These are phyloP conservation scores for Myriosclerotinia curreyana DNA, from an alignment of 2,329 filamentous ascomycete genomes.

Conservation along the genomic window DNA sequence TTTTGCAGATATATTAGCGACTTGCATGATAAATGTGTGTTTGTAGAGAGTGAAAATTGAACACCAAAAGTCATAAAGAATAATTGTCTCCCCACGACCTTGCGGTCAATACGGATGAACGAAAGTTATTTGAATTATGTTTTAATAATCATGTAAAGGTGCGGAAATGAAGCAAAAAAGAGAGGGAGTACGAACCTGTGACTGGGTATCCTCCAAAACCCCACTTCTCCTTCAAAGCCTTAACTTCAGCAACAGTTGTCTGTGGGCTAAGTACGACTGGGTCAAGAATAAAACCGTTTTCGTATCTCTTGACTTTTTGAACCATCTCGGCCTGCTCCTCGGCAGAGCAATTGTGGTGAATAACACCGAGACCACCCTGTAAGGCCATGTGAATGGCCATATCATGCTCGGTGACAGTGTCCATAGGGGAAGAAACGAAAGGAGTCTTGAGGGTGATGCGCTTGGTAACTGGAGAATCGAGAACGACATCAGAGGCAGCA, in stretches of 20 bases:
- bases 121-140: constrained; percentile 92
- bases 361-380: constrained; percentile 85
- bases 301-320: constrained; percentile 96
- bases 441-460: constrained; percentile 94
- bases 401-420: constrained; percentile 98
- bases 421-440: constrained; percentile 97
- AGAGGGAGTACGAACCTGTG: constrained; percentile 69
- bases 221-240: constrained; percentile 93
- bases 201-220: constrained; percentile 98
- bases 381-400: constrained; percentile 98
- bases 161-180: constrained; percentile 34
- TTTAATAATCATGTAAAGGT: constrained; percentile 68
- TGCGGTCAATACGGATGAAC: constrained; percentile 97
- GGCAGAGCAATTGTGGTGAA: constrained; percentile 99
- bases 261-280: constrained; percentile 85
- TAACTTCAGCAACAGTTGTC: constrained; percentile 88
- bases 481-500: constrained; percentile 79
- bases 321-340: constrained; percentile 99
- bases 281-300: constrained; percentile 98
- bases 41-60: constrained; percentile 22
- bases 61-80: constrained; percentile 45
- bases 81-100: constrained; percentile 76
- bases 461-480: constrained; percentile 93
- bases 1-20: constrained; percentile 41
- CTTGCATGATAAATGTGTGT: not conserved